phyloP scores from a whole-genome alignment of 148 eudicot species.

The Simmondsia chinensis region DNA sequence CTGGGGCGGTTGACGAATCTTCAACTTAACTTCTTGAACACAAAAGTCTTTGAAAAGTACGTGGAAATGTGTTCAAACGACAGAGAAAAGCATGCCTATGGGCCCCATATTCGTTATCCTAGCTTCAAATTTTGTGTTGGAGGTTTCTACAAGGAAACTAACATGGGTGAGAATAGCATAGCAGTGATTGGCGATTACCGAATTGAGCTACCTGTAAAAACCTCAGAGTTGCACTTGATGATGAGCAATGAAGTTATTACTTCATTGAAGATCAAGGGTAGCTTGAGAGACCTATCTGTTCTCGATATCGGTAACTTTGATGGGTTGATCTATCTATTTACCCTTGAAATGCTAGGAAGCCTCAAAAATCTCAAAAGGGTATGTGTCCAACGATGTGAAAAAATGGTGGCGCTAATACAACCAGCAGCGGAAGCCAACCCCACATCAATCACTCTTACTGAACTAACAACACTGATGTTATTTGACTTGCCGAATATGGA shows the following conservation, averaged over 20 bases:
- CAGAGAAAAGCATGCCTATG: not conserved
- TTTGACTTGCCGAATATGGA: not conserved
- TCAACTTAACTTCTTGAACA: constrained; percentile 14
- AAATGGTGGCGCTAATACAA: constrained; percentile 4
- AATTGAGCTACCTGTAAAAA: too few relatives aligned
- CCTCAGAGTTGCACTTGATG: too few relatives aligned
- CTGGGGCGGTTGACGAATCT: constrained; percentile 11
- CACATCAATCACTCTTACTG: not conserved
- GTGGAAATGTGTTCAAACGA: not conserved
- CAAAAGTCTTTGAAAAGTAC: constrained; percentile 16
- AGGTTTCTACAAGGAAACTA: constrained; percentile 4
- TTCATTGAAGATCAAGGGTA: too few relatives aligned
- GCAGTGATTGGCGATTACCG: too few relatives aligned
- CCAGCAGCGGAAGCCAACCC: not conserved
- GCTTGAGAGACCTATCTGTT: too few relatives aligned
- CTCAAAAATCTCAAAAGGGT: not conserved
- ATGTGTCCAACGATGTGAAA: constrained; percentile 1
- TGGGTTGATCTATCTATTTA: not conserved
- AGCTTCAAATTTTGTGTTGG: constrained; percentile 5
- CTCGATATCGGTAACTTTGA: not conserved
- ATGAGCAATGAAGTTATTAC: too few relatives aligned
- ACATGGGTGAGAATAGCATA: too few relatives aligned
- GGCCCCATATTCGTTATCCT: not conserved
- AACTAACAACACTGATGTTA: constrained; percentile 2
- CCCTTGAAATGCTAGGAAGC: not conserved